Conservation (phyloP, 768 basidiomycete genomes). For the Mycena latifolia region DNA sequence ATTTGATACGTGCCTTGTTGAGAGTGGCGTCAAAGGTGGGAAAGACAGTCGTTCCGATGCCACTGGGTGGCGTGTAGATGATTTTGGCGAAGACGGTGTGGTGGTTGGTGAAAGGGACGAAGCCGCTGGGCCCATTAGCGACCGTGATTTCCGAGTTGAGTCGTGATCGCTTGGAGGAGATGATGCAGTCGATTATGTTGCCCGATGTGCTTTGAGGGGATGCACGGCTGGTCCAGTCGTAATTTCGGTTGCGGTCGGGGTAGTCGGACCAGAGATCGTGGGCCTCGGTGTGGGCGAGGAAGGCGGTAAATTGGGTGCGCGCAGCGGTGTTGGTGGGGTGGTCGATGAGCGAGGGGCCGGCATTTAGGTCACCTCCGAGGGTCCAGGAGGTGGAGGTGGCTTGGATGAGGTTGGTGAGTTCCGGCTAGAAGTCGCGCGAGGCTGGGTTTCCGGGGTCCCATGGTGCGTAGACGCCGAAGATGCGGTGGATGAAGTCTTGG, state of each 20-base stretch:
- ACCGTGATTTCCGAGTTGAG: conserved; percentile 4
- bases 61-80: neutral
- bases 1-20: conserved; percentile 21
- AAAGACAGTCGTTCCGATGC: conserved; percentile 4
- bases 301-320: no score
- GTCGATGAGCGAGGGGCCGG: conserved; percentile 18
- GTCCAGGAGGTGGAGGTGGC: conserved; percentile 32
- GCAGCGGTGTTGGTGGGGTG: no score
- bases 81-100: neutral
- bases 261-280: conserved; percentile 6
- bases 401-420: no score
- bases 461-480: conserved; percentile 43
- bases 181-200: conserved; percentile 40
- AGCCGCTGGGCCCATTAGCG: neutral
- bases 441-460: conserved; percentile 46
- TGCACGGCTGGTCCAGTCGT: conserved; percentile 5
- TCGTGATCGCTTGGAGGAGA: neutral
- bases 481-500: conserved; percentile 33
- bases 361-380: conserved; percentile 35
- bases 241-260: neutral
- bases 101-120: conserved; percentile 10
- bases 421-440: no score
- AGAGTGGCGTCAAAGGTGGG: conserved; percentile 16
- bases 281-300: neutral
- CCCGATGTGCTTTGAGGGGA: neutral